A percentile compares a stretch with the other conserved stretches of the same genome.
phyloP scores from a whole-genome alignment of 306 rosid genomes.

The Gillenia trifoliata region DNA sequence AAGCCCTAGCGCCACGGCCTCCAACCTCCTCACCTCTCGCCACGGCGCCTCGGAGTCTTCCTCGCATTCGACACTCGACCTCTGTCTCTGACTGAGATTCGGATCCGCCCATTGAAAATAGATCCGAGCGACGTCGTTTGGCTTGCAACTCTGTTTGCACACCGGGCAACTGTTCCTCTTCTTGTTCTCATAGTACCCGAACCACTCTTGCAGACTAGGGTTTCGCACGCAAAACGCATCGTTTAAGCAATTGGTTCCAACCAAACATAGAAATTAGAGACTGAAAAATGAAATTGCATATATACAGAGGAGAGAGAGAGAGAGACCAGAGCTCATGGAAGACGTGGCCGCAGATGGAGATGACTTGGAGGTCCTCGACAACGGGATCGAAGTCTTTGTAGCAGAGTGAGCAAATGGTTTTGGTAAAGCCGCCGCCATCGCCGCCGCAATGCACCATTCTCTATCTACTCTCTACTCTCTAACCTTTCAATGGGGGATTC shows the following conservation, averaged over 20 bases:
- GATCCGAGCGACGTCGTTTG: constrained; percentile 51
- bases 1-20: constrained; percentile 50
- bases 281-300: not conserved
- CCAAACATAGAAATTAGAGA: not conserved
- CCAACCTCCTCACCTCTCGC: constrained; percentile 59
- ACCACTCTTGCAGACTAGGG: constrained; percentile 83
- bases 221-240: constrained; percentile 16
- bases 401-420: constrained; percentile 86
- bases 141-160: constrained; percentile 73
- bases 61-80: constrained; percentile 11
- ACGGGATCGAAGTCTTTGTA: constrained; percentile 77
- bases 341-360: constrained; percentile 84
- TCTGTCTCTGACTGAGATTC: constrained; percentile 22
- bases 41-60: constrained; percentile 49
- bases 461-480: not conserved
- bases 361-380: constrained; percentile 76
- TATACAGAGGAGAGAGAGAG: not conserved
- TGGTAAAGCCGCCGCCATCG: constrained; percentile 27
- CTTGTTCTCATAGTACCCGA: constrained; percentile 57
- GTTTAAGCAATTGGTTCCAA: not conserved
- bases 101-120: constrained; percentile 75
- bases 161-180: constrained; percentile 78
- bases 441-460: constrained; percentile 33
- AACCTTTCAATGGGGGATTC: not conserved
- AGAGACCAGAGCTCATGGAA: constrained; percentile 90